These are phyloP conservation scores for Claviceps spartinae DNA, from an alignment of 2,329 filamentous ascomycete species.

Conservation along the genomic window DNA sequence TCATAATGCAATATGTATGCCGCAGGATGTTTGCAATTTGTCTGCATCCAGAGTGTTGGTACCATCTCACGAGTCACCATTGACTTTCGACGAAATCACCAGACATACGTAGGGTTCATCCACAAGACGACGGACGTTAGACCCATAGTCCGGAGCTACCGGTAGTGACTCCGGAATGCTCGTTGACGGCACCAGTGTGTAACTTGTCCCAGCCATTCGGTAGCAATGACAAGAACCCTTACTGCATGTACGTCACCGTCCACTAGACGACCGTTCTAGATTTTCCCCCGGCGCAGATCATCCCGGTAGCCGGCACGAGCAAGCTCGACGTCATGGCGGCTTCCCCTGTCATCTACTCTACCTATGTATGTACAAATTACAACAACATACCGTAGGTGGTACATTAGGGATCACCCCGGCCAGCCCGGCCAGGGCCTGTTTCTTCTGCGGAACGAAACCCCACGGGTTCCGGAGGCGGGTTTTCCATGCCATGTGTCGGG, in stretches of 20 bases:
- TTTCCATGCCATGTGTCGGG: conserved; percentile 62
- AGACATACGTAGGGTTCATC: conserved; percentile 72
- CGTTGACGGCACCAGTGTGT: too few species aligned
- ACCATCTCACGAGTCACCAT: conserved; percentile 56
- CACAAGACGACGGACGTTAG: conserved; percentile 57
- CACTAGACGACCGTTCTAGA: conserved; percentile 62
- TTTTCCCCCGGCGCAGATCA: conserved; percentile 59
- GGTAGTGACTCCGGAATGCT: too few species aligned
- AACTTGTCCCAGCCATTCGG: too few species aligned
- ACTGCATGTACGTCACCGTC: conserved; percentile 53
- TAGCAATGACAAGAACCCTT: conserved; percentile 47
- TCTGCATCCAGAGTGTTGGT: conserved; percentile 56
- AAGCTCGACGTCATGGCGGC: conserved; percentile 65
- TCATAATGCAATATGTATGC: conserved; percentile 63
- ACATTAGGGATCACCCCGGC: conserved; percentile 43
- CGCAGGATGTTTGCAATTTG: conserved; percentile 65
- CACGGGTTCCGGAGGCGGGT: conserved; percentile 52
- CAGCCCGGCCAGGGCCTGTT: conserved; percentile 53
- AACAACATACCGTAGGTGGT: too few species aligned
- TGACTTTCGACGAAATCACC: conserved; percentile 61
- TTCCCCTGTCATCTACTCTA: conserved; percentile 40
- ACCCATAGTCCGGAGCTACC: conserved; percentile 33
- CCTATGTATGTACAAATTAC: too few species aligned
- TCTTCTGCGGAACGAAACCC: conserved; percentile 58
- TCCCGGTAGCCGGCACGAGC: conserved; percentile 62